A percentile compares a stretch with the other conserved stretches of the same genome.
These are phyloP conservation scores for Tuber aestivum DNA, from an alignment of 495 filamentous ascomycete genomes.

Conservation along the genomic window DNA sequence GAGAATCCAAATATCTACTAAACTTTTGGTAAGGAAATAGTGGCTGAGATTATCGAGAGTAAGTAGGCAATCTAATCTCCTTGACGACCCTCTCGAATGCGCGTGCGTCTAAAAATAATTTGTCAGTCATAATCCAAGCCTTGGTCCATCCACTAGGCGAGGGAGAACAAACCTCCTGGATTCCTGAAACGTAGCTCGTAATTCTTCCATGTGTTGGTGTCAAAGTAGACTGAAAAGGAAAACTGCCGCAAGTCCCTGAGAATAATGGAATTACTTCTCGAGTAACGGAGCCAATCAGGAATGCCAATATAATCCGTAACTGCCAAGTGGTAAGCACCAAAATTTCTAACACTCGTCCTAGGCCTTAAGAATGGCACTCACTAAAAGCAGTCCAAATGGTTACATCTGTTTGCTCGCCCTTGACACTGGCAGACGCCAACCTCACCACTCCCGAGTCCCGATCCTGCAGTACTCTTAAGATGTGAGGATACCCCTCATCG, in stretches of 20 bases:
- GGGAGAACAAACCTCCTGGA: slow-evolving; percentile 15
- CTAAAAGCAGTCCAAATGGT: slow-evolving; percentile 43
- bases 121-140: background rate
- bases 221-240: slow-evolving; percentile 38
- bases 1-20: slow-evolving; percentile 1
- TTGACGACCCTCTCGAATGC: slow-evolving; percentile 33
- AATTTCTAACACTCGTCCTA: background rate
- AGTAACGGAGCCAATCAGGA: slow-evolving; percentile 35
- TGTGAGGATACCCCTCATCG: slow-evolving; percentile 54
- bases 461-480: slow-evolving; percentile 56
- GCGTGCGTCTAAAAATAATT: slow-evolving; percentile 14
- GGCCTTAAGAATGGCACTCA: slow-evolving; percentile 1
- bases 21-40: background rate
- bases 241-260: slow-evolving; percentile 37
- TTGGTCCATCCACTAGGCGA: background rate
- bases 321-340: slow-evolving; percentile 1
- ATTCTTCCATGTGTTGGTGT: slow-evolving; percentile 38
- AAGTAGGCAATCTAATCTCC: slow-evolving; percentile 26
- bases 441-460: slow-evolving; percentile 50
- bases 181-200: slow-evolving; percentile 34
- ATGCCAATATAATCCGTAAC: slow-evolving; percentile 35
- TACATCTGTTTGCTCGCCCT: slow-evolving; percentile 35
- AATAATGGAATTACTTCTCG: slow-evolving; percentile 27
- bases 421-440: slow-evolving; percentile 35
- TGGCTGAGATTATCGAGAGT: background rate